Base-by-base conservation (phyloP, 2,329 filamentous ascomycete genomes). In the Fusarium palustre region DNA sequence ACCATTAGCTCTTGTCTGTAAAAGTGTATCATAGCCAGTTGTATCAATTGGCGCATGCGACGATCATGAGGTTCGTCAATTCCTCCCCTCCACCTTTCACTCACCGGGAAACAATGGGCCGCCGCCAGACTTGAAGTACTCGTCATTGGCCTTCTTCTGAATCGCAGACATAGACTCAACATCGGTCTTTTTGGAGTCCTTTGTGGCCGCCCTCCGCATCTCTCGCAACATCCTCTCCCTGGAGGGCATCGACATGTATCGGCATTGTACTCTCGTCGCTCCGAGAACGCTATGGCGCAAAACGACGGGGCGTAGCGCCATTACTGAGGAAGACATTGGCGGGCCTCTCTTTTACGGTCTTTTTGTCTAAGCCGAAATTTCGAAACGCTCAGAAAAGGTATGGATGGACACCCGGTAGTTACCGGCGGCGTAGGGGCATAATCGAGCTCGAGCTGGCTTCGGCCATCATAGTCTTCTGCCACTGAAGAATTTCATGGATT, bases 41-140 rank as follows among this genome's bases (percentile, higher is more conserved):
- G 34, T 20, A 18, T 49, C 62, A 55, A 71, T 54, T 53, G 61
- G n/a, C 16, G 18, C 22, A 39, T 43, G 7, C 31, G 36, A 20
- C 15, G 25, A 24, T 15, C 36, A 3, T 5, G 11, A 20, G 22
- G 34, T 25, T 16, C 15, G 12, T 28, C 20, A 10, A 38, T 36
- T 28, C 18, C 31, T 22, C 43, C 13, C 25, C 50, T 38, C 22
- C 20, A 38, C 18, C 24, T 22, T 30, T 18, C 13, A 78, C 78
- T 68, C 33, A 75, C 73, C 77, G 58, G 78, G 78, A 55, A 79
- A 78, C n/a, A 80, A 60, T 50, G 76, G 77, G 1, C 76, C 77
- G 18, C 74, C 74, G 8, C 77, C 77, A 15, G 75, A 66, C 52
- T 70, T 74, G n/a, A 79, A 79, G 38, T 78, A 78, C 46, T 79